Evolutionary conservation across 2,329 filamentous ascomycete genomes (phyloP), one percentile per base, ranked within the genome.

Genomic region (Pyrenochaeta sp.): DNA sequence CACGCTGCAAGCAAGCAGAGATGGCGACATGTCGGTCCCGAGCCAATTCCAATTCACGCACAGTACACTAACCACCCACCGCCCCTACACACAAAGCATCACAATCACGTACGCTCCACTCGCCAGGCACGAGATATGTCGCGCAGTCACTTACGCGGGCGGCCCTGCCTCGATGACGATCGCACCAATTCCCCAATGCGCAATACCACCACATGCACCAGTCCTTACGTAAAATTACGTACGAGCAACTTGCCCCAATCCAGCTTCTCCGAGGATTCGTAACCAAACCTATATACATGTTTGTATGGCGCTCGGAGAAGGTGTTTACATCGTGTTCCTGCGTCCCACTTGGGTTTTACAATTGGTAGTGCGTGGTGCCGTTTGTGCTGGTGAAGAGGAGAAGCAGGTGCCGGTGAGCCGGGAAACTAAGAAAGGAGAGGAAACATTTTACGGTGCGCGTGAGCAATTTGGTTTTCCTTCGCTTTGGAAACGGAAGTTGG

Each of bases 161-260:
- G n/a, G n/a, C n/a, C n/a, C n/a, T n/a, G n/a, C n/a, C n/a, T n/a
- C 19, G 31, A 22, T 34, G 31, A 34, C 31, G 31, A 34, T 23
- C 31, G 2, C 3, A 13, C 4, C 15, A 22, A 23, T 11, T 20
- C 9, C 19, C 13, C n/a, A n/a, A 30, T 17, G 7, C 27, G 27
- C 27, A 30, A 28, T n/a, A n/a, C n/a, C n/a, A n/a, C n/a, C n/a
- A 13, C 27, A 30, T 4, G 30, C 19, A 34, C n/a, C 29, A 11
- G 18, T 24, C 42, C 49, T 57, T 55, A 60, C 54, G 58, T 55
- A 58, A 57, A 38, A 57, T 66, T 59, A 64, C 58, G 56, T 63
- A 66, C 60, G 38, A 46, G 37, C 15, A 55, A 60, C 41, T 22
- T 39, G 24, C 19, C 7, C 26, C 10, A 28, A 31, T 35, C 15